A percentile compares a stretch with the other conserved stretches of the same genome.
Conservation (phyloP, 192 early-diverging fungal genomes). For the Gonapodya prolifera region DNA sequence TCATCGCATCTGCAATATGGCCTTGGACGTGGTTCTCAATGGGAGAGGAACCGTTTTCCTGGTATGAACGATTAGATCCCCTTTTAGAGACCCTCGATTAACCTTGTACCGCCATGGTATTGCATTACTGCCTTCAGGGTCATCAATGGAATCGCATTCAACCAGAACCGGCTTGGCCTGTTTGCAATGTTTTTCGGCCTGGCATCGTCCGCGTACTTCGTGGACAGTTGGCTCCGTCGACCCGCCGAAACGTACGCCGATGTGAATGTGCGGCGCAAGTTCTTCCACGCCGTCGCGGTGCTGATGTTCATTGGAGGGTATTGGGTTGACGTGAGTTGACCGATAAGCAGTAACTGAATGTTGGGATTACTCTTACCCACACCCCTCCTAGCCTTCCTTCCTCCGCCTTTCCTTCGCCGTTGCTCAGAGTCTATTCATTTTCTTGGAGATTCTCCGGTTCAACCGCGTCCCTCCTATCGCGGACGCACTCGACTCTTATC, state of each 20-base stretch:
- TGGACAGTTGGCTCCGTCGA: neutral
- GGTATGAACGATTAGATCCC: slow-evolving; percentile 34
- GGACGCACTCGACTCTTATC: slow-evolving; percentile 48
- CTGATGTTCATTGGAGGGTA: slow-evolving; percentile 78
- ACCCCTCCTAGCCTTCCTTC: slow-evolving; percentile 37
- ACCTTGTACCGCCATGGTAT: neutral
- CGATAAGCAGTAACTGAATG: slow-evolving; percentile 5
- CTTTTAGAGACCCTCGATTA: slow-evolving; percentile 11
- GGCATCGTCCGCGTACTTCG: neutral
- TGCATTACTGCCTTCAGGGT: neutral
- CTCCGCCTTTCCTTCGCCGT: slow-evolving; percentile 73
- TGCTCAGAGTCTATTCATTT: slow-evolving; percentile 55
- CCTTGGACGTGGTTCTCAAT: slow-evolving; percentile 35
- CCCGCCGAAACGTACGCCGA: slow-evolving; percentile 10
- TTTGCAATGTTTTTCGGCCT: neutral
- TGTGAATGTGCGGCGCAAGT: slow-evolving; percentile 68
- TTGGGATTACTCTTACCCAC: neutral
- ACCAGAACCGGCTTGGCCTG: neutral
- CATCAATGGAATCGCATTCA: slow-evolving; percentile 2
- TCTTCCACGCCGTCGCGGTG: slow-evolving; percentile 71
- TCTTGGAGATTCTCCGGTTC: slow-evolving; percentile 67
- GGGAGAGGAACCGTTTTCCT: slow-evolving; percentile 52
- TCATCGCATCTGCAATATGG: slow-evolving; percentile 37
- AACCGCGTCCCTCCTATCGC: slow-evolving; percentile 58
- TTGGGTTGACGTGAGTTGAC: slow-evolving; percentile 41